phyloP scores from a whole-genome alignment of 2,329 filamentous ascomycete genomes.

The Pseudogymnoascus sp. region DNA sequence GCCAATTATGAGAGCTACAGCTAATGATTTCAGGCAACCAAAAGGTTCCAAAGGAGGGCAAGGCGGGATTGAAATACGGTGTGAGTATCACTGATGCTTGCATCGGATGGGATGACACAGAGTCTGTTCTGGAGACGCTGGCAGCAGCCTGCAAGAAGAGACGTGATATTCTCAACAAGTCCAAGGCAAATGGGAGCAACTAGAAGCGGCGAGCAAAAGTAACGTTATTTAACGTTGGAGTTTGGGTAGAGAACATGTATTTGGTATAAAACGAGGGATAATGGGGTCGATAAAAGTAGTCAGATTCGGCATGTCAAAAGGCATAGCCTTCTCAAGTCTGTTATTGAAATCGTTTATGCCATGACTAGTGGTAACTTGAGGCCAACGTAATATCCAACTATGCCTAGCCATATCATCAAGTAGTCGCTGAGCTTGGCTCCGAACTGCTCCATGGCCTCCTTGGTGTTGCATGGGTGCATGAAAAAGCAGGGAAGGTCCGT shows the following conservation, averaged over 20 bases:
- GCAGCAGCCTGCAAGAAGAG: slow-evolving; percentile 74
- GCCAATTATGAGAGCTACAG: background rate
- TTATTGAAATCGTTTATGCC: slow-evolving; percentile 30
- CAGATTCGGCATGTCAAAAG: background rate
- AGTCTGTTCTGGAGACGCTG: slow-evolving; percentile 66
- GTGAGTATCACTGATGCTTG: slow-evolving; percentile 97
- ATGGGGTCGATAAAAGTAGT: slow-evolving; percentile 3
- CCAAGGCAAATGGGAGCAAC: background rate
- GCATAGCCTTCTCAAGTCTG: background rate
- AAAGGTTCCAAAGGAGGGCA: slow-evolving; percentile 84
- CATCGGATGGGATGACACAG: slow-evolving; percentile 89
- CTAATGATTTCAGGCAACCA: slow-evolving; percentile 58
- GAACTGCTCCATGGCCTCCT: slow-evolving; percentile 67
- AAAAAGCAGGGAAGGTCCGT: slow-evolving; percentile 77
- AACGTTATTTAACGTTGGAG: slow-evolving; percentile 3
- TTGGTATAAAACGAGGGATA: slow-evolving; percentile 9
- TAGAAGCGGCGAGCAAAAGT: background rate
- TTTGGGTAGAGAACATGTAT: slow-evolving; percentile 2
- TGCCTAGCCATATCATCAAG: slow-evolving; percentile 81
- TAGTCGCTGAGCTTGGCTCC: slow-evolving; percentile 56
- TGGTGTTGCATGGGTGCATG: slow-evolving; percentile 85
- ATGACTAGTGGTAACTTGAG: slow-evolving; percentile 69
- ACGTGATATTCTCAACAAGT: background rate
- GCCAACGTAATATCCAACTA: slow-evolving; percentile 73
- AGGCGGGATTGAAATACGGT: slow-evolving; percentile 78